Conservation (phyloP, 2,329 filamentous ascomycete genomes). For the Neurospora crassa region DNA sequence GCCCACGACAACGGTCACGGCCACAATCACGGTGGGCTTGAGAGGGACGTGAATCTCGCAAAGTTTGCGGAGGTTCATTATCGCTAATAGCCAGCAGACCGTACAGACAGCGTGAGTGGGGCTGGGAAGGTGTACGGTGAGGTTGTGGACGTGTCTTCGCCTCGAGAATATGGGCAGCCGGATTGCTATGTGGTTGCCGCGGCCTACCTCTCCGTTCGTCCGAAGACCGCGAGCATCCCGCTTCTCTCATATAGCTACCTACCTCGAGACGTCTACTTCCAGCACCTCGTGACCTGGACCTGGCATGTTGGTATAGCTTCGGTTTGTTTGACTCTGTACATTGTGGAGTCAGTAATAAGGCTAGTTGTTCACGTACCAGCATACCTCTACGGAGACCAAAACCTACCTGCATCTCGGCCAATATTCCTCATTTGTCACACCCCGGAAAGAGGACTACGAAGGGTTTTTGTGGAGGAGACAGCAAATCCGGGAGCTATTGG, state of each 20-base stretch:
- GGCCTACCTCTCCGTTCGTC: slow-evolving; percentile 18
- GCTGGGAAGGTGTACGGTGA: slow-evolving; percentile 38
- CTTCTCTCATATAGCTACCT: slow-evolving; percentile 15
- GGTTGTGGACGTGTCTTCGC: not conserved
- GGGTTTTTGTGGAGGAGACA: not conserved
- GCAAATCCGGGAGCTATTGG: not conserved
- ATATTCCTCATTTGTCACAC: no score
- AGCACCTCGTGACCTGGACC: slow-evolving; percentile 9
- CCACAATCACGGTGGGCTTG: not conserved
- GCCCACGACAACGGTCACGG: slow-evolving; percentile 7
- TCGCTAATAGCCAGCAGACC: slow-evolving; percentile 49
- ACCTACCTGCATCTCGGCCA: no score
- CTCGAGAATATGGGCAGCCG: no score
- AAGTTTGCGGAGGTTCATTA: slow-evolving; percentile 38
- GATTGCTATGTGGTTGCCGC: slow-evolving; percentile 16
- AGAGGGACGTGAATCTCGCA: not conserved
- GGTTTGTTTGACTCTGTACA: not conserved
- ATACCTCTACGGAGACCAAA: not conserved
- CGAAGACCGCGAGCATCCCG: slow-evolving; percentile 22
- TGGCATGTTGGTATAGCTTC: not conserved
- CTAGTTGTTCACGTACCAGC: not conserved
- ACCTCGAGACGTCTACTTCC: slow-evolving; percentile 22
- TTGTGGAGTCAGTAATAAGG: not conserved
- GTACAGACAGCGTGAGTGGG: slow-evolving; percentile 46
- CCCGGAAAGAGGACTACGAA: no score